Conservation (phyloP, 805 yeast species). For the Teunomyces panamensis region DNA sequence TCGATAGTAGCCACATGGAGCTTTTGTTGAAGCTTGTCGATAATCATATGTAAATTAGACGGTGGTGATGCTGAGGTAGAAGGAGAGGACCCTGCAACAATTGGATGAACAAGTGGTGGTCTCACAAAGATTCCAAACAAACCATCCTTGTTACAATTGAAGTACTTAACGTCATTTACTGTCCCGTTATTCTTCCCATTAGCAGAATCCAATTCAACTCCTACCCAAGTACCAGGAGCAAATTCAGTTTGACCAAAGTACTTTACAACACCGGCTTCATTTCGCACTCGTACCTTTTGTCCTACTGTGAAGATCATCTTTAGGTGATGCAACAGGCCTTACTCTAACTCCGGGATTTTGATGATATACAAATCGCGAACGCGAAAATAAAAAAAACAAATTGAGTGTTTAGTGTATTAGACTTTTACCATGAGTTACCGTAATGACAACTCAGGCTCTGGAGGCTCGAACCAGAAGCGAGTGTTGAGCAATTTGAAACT, state of each 20-base stretch:
- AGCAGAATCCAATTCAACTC: slow-evolving; percentile 41
- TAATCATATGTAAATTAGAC: slow-evolving; percentile 17
- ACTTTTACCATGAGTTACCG: neutral
- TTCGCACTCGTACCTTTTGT: slow-evolving; percentile 33
- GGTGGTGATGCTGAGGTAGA: neutral
- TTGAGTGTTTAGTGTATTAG: neutral
- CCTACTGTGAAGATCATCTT: slow-evolving; percentile 16
- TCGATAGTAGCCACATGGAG: slow-evolving; percentile 32
- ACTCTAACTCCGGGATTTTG: neutral
- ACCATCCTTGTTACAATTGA: slow-evolving; percentile 29
- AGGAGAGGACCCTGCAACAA: neutral
- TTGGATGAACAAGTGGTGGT: slow-evolving; percentile 24
- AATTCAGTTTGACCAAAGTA: slow-evolving; percentile 55
- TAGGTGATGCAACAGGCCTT: too few species aligned
- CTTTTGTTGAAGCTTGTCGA: slow-evolving; percentile 47
- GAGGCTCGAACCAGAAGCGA: slow-evolving; percentile 12
- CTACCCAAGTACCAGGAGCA: slow-evolving; percentile 57
- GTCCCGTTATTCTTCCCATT: slow-evolving; percentile 51
- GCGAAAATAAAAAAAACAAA: neutral
- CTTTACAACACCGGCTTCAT: slow-evolving; percentile 44
- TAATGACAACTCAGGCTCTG: neutral
- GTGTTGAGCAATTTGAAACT: slow-evolving; percentile 46
- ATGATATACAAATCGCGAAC: neutral
- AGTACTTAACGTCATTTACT: slow-evolving; percentile 43
- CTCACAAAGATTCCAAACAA: slow-evolving; percentile 50